Evolutionary conservation across 805 yeast species (phyloP).

Genomic region (Barnettozyma populi): DNA sequence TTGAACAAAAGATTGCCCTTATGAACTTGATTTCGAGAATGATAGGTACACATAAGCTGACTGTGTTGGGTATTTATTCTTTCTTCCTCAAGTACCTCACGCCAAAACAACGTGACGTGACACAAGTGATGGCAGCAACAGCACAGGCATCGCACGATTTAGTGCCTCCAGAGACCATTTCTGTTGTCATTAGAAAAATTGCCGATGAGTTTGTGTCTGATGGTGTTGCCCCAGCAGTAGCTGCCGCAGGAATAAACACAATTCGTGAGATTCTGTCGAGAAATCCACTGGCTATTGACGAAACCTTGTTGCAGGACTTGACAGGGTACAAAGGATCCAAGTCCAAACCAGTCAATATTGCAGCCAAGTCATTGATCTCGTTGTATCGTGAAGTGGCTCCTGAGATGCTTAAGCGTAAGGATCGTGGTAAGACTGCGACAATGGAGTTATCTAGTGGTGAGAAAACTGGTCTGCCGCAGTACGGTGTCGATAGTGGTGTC

Average conservation of each 20-base stretch:
- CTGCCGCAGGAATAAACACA: constrained; percentile 95
- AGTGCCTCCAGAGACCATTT: constrained; percentile 91
- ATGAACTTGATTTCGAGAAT: constrained; percentile 84
- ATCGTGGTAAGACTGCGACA: constrained; percentile 89
- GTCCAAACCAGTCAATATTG: constrained; percentile 89
- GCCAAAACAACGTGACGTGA: constrained; percentile 91
- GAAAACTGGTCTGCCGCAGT: constrained; percentile 49
- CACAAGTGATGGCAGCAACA: constrained; percentile 92
- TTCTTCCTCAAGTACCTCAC: constrained; percentile 84
- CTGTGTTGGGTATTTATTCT: constrained; percentile 84
- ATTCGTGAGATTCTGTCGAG: constrained; percentile 89
- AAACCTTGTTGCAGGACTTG: constrained; percentile 81
- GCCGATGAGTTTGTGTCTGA: constrained; percentile 98
- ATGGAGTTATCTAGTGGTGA: constrained; percentile 69
- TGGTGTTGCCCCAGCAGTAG: constrained; percentile 97
- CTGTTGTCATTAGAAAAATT: constrained; percentile 77
- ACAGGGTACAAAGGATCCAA: constrained; percentile 89
- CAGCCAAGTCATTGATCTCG: constrained; percentile 82
- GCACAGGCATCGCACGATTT: constrained; percentile 97
- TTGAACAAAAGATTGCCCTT: constrained; percentile 85
- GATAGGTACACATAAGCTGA: constrained; percentile 91
- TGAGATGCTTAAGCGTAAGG: constrained; percentile 84
- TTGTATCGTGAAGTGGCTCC: constrained; percentile 95
- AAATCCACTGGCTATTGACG: constrained; percentile 92
- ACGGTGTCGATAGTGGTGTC: constrained; percentile 65